These are phyloP conservation scores for Pyrenopolyporus hunteri DNA, from an alignment of 495 filamentous ascomycete species.

Conservation along the genomic window DNA sequence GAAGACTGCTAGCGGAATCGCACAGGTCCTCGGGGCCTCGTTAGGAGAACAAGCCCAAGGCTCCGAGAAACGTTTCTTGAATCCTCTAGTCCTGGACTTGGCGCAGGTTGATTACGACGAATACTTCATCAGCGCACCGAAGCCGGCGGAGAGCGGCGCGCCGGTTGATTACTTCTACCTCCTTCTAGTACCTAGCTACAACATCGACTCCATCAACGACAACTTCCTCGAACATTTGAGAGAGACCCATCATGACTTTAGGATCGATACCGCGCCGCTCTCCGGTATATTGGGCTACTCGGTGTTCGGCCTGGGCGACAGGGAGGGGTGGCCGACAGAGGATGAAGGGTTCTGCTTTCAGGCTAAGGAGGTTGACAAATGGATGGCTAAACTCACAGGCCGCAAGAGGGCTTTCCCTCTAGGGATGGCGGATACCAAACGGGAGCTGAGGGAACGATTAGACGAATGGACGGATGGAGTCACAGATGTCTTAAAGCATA, in stretches of 20 bases:
- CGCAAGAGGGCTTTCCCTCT: conserved; percentile 80
- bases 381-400: conserved; percentile 91
- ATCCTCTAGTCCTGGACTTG: conserved; percentile 75
- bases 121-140: conserved; percentile 74
- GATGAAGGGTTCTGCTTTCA: conserved; percentile 92
- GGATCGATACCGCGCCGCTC: conserved; percentile 87
- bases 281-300: conserved; percentile 80
- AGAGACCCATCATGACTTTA: conserved; percentile 94
- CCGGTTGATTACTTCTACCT: conserved; percentile 75
- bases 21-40: conserved; percentile 54
- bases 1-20: conserved; percentile 63
- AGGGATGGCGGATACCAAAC: conserved; percentile 85
- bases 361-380: conserved; percentile 85
- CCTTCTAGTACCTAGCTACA: conserved; percentile 83
- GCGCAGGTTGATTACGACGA: conserved; percentile 89
- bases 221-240: conserved; percentile 80
- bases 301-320: conserved; percentile 93
- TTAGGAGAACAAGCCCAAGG: conserved; percentile 34
- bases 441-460: conserved; percentile 66
- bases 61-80: conserved; percentile 50
- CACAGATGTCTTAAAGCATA: conserved; percentile 70
- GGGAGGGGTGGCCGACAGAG: conserved; percentile 87
- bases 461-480: conserved; percentile 80
- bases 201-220: conserved; percentile 87
- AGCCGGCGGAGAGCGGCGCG: conserved; percentile 46